phyloP scores from a whole-genome alignment of 2,329 filamentous ascomycete species.

The Fusarium temperatum region DNA sequence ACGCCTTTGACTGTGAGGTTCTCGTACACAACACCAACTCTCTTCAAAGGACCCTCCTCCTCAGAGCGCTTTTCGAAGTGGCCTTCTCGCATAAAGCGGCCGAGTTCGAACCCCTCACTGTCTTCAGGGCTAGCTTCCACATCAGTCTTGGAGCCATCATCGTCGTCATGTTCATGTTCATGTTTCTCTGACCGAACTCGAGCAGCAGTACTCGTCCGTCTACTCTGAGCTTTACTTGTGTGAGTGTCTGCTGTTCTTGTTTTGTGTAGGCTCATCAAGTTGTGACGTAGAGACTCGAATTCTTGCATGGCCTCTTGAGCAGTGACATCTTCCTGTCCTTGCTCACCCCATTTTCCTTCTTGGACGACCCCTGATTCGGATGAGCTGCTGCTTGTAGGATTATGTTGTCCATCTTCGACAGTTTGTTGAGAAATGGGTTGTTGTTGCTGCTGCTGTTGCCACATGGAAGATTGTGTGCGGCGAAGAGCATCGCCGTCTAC shows the following conservation, averaged over 20 bases:
- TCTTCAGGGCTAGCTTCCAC: conserved; percentile 22
- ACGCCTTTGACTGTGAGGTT: conserved; percentile 78
- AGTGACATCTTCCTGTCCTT: conserved; percentile 47
- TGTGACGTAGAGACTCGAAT: conserved; percentile 48
- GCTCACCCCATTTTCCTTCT: conserved; percentile 49
- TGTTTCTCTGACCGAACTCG: conserved; percentile 33
- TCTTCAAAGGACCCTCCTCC: conserved; percentile 73
- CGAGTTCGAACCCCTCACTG: conserved; percentile 25
- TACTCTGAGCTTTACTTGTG: conserved; percentile 30
- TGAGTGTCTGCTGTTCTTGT: conserved; percentile 49
- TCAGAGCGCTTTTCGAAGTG: conserved; percentile 33
- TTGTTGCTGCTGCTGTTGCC: conserved; percentile 26
- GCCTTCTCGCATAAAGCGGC: conserved; percentile 31
- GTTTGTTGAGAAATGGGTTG: conserved; percentile 35
- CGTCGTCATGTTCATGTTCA: conserved; percentile 25
- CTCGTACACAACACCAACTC: conserved; percentile 80
- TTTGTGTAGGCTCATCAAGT: conserved; percentile 47
- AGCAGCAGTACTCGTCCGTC: conserved; percentile 14
- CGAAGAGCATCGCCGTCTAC: conserved; percentile 46
- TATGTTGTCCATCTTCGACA: conserved; percentile 17
- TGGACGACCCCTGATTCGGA: conserved; percentile 28
- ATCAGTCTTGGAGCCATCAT: conserved; percentile 50
- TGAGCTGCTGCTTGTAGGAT: conserved; percentile 21
- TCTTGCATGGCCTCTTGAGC: conserved; percentile 48
- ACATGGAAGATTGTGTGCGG: conserved; percentile 43